Base-by-base conservation (phyloP, 2,329 filamentous ascomycete genomes). In the Drechslerella coelobrocha region DNA sequence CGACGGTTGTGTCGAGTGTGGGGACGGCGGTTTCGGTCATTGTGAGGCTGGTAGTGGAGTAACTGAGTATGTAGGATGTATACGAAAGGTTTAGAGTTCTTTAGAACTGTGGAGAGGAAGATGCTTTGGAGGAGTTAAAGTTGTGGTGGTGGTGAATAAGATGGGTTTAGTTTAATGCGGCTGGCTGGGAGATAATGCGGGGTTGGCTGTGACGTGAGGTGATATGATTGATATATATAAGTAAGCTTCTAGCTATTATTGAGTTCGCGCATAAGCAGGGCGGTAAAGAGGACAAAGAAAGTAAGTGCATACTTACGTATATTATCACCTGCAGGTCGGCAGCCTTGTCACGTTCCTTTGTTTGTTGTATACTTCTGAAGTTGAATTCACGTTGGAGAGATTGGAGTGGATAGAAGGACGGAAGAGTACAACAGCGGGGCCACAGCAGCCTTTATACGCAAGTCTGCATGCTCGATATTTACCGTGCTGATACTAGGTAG, bases 1-100 rank as follows among this genome's bases (percentile, higher is more conserved):
- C 31, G 17, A 26, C 17, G 52, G 56, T 9, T 19, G 63, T 48
- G 51, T 24, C 52, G 55, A 56, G 37, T 21, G 45, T 21, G 8
- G 29, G 48, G 6, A 34, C 17, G 14, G 59, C 27, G 2, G 50
- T 54, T 37, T 69, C 65, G 23, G 57, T 50, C 65, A 69, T 69
- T 57, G 52, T 61, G 45, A 21, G 48, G n/a, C 14, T 61, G 14
- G 21, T 21, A 23, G 26, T 29, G 45, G 37, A 24, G 57, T 43
- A 21, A 19, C 6, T 51, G 21, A 23, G 26, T n/a, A 12, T 27
- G 19, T 9, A 31, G 21, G 50, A n/a, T 50, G 21, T 23, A 50
- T 10, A 26, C 10, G 10, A 9, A 7, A 26, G 45, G 29, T 4
- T 43, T 6, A 12, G 12, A 7, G 29, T 6, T 34, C 12, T 34